Evolutionary conservation across 2,329 filamentous ascomycete genomes (phyloP).

Genomic region (Ilyonectria mors-panacis): DNA sequence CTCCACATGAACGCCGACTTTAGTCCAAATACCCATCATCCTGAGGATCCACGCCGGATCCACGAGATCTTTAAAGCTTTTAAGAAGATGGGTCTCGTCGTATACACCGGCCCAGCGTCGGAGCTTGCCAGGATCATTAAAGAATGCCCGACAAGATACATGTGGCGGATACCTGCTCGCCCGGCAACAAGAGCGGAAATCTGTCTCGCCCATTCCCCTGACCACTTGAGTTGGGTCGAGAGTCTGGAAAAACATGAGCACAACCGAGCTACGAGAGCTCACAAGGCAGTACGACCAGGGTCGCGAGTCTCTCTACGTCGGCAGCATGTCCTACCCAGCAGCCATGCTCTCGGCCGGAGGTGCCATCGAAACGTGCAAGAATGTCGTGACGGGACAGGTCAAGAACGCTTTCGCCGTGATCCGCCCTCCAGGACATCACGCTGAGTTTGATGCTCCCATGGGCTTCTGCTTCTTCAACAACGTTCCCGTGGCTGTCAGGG

Average conservation of each 20-base stretch:
- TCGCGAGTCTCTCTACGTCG: conserved; percentile 86
- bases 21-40: conserved; percentile 83
- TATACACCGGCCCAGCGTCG: conserved; percentile 73
- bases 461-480: conserved; percentile 99
- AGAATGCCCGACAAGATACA: conserved; percentile 71
- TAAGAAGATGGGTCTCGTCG: conserved; percentile 84
- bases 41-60: conserved; percentile 93
- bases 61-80: conserved; percentile 94
- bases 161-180: conserved; percentile 85
- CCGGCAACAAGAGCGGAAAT: conserved; percentile 86
- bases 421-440: conserved; percentile 94
- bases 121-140: conserved; percentile 68
- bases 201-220: conserved; percentile 81
- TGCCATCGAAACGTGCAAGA: conserved; percentile 94
- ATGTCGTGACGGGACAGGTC: conserved; percentile 85
- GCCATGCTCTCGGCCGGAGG: conserved; percentile 90
- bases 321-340: conserved; percentile 84
- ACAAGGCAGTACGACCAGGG: conserved; percentile 74
- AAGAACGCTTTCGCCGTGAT: conserved; percentile 98
- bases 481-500: conserved; percentile 90
- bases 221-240: conserved; percentile 85
- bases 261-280: conserved; percentile 77
- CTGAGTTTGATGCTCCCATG: conserved; percentile 87
- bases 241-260: conserved; percentile 65
- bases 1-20: conserved; percentile 91